phyloP scores from a whole-genome alignment of 192 early-diverging fungal genomes.

The Polychytrium aggregatum region DNA sequence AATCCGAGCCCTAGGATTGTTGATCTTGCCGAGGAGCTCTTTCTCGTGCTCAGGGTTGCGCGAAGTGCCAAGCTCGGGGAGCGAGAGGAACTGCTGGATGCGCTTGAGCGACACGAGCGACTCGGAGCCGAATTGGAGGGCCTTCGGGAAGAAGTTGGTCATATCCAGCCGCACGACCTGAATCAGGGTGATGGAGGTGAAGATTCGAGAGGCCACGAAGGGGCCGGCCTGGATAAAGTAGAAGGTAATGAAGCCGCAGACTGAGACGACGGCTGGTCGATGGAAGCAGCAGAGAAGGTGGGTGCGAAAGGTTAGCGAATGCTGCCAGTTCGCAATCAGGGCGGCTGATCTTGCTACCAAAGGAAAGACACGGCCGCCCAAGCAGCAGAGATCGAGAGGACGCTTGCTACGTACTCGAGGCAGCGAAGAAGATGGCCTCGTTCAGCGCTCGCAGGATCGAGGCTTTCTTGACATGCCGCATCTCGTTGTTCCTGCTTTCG shows the following conservation, averaged over 20 bases:
- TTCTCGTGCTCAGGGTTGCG: not conserved
- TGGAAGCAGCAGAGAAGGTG: not conserved
- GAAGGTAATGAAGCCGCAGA: not conserved
- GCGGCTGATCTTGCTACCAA: too few species aligned
- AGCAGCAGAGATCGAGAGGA: too few species aligned
- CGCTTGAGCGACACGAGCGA: constrained; percentile 19
- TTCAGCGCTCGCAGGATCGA: constrained; percentile 27
- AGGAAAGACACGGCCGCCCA: too few species aligned
- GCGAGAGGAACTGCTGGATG: constrained; percentile 26
- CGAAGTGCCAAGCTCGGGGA: constrained; percentile 19
- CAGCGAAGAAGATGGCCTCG: constrained; percentile 37
- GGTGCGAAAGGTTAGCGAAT: not conserved
- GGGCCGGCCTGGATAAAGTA: not conserved
- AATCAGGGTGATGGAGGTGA: constrained; percentile 28
- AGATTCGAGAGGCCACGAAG: constrained; percentile 8
- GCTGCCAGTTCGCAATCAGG: too few species aligned
- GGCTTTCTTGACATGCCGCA: constrained; percentile 18
- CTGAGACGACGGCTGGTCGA: not conserved
- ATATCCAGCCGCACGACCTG: constrained; percentile 19
- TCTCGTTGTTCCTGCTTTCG: constrained; percentile 17
- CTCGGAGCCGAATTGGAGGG: constrained; percentile 27
- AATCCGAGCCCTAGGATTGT: constrained; percentile 10
- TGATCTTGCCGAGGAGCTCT: constrained; percentile 1
- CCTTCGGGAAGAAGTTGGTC: constrained; percentile 39
- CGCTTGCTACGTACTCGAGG: constrained; percentile 7